Conservation (phyloP, 345 rosid species). For the Citrus maxima region DNA sequence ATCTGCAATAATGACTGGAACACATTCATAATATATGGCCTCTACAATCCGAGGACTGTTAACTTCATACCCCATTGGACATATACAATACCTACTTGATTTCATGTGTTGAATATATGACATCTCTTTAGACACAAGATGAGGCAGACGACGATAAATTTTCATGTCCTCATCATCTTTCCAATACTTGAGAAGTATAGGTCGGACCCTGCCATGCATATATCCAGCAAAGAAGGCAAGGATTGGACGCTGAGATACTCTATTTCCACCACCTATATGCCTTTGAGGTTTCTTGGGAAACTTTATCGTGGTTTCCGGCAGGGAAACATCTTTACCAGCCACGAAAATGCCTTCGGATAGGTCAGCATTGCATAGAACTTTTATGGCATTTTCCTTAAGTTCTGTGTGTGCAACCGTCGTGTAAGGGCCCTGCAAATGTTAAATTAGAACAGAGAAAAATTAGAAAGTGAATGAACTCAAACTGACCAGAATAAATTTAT, state of each 20-base stretch:
- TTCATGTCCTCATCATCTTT: conserved; percentile 76
- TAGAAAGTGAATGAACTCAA: background rate
- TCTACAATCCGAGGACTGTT: conserved; percentile 90
- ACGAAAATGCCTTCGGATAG: conserved; percentile 62
- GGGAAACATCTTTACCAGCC: conserved; percentile 66
- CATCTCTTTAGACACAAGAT: conserved; percentile 54
- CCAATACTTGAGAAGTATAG: conserved; percentile 75
- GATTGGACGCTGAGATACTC: conserved; percentile 80
- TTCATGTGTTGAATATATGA: conserved; percentile 85
- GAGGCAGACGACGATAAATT: conserved; percentile 67
- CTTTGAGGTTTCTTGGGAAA: conserved; percentile 60
- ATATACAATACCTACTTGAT: conserved; percentile 73
- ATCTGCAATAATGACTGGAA: conserved; percentile 85
- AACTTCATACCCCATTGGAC: conserved; percentile 93
- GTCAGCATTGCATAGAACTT: conserved; percentile 87
- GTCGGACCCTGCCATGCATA: conserved; percentile 85
- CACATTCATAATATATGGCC: conserved; percentile 88
- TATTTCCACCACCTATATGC: conserved; percentile 61
- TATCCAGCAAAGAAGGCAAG: conserved; percentile 90
- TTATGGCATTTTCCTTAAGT: conserved; percentile 59
- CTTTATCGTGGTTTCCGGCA: conserved; percentile 85
- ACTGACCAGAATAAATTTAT: background rate
- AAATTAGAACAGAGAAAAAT: conserved; percentile 9
- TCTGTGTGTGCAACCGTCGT: conserved; percentile 60
- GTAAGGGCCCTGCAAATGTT: conserved; percentile 73